Evolutionary conservation across 352 stramenopile species (phyloP).

Genomic region (Phytophthora podocarpi): DNA sequence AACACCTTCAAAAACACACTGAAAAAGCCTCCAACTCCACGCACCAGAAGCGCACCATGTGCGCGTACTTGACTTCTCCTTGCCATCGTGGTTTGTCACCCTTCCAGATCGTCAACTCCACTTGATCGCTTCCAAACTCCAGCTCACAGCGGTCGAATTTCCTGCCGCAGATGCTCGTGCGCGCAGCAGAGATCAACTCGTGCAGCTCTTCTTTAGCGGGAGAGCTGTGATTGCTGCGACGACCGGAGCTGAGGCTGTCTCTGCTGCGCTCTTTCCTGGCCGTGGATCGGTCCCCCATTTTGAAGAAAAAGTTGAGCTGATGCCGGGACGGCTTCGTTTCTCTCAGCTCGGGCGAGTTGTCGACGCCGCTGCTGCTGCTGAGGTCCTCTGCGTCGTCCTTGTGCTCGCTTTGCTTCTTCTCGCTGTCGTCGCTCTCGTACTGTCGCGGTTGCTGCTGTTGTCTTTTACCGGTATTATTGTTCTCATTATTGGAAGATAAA

Average conservation of each 20-base stretch:
- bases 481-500: neutral
- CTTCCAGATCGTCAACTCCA: constrained; percentile 47
- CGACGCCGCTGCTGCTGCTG: neutral
- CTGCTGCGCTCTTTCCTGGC: neutral
- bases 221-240: neutral
- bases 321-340: neutral
- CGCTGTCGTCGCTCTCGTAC: constrained; percentile 27
- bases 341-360: neutral
- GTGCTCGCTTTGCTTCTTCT: constrained; percentile 18
- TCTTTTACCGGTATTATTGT: neutral
- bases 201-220: constrained; percentile 4
- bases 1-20: neutral
- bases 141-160: constrained; percentile 50
- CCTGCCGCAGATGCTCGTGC: constrained; percentile 45
- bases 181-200: constrained; percentile 31
- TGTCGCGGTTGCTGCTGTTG: neutral
- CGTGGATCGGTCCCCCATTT: constrained; percentile 1
- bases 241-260: neutral
- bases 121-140: constrained; percentile 26
- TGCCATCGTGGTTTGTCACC: constrained; percentile 28
- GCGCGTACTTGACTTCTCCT: constrained; percentile 41
- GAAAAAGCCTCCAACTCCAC: neutral
- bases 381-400: constrained; percentile 10
- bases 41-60: constrained; percentile 52
- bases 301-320: constrained; percentile 41